Conservation (phyloP, 2,329 filamentous ascomycete genomes). For the Tympanopsis confertula region DNA sequence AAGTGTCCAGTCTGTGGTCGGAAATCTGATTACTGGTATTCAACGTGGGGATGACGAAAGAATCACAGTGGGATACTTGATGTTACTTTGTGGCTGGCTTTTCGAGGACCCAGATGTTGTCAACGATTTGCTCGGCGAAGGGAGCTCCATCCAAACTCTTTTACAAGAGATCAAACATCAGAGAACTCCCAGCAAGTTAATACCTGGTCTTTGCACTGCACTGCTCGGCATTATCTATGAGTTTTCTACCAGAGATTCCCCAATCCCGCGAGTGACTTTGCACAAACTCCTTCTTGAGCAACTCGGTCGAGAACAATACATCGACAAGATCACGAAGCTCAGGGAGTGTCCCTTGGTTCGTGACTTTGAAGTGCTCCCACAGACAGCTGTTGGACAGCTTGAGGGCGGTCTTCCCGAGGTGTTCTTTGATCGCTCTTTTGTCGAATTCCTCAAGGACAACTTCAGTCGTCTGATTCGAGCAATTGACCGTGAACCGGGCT, state of each 20-base stretch:
- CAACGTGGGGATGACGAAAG: slow-evolving; percentile 58
- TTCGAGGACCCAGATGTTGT: slow-evolving; percentile 87
- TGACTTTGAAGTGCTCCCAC: slow-evolving; percentile 78
- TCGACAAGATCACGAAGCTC: slow-evolving; percentile 68
- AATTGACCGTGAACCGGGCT: slow-evolving; percentile 79
- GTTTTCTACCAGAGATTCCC: slow-evolving; percentile 94
- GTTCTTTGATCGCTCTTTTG: slow-evolving; percentile 74
- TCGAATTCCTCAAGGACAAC: slow-evolving; percentile 93
- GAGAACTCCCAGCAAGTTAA: slow-evolving; percentile 25
- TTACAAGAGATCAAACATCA: slow-evolving; percentile 62
- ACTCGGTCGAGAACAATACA: slow-evolving; percentile 76
- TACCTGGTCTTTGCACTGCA: slow-evolving; percentile 70
- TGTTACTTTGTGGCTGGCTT: slow-evolving; percentile 78
- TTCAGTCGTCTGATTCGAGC: slow-evolving; percentile 75
- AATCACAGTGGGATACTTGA: slow-evolving; percentile 71
- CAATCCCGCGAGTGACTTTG: slow-evolving; percentile 69
- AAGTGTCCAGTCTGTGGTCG: slow-evolving; percentile 76
- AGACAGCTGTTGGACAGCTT: slow-evolving; percentile 21
- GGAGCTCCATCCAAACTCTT: slow-evolving; percentile 79
- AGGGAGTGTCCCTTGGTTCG: slow-evolving; percentile 69
- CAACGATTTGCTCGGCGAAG: slow-evolving; percentile 85
- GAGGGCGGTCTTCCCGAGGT: slow-evolving; percentile 54
- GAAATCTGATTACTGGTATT: slow-evolving; percentile 72
- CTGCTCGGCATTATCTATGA: slow-evolving; percentile 85
- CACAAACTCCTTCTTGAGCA: slow-evolving; percentile 67